Evolutionary conservation across 148 eudicot species (phyloP).

Genomic region (Spergularia bocconei): DNA sequence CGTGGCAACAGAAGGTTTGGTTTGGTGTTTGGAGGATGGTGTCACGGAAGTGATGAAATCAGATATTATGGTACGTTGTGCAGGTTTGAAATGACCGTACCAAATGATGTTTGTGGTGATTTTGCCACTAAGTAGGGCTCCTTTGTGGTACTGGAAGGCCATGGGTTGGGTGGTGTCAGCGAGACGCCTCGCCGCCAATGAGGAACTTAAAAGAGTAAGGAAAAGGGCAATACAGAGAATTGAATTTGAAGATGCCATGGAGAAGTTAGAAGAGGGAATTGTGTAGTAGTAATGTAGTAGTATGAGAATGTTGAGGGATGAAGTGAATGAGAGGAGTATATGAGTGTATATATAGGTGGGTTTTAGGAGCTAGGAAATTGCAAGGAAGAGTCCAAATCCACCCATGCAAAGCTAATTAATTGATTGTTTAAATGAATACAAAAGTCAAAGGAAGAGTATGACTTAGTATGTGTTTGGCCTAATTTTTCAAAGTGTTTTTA

Average conservation of each 20-base stretch:
- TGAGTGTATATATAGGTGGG: neutral
- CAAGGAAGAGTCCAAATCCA: too few species aligned
- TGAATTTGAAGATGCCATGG: constrained; percentile 7
- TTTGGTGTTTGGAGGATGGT: neutral
- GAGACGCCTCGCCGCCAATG: constrained; percentile 15
- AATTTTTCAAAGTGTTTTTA: too few species aligned
- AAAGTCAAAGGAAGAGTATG: too few species aligned
- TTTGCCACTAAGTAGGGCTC: constrained; percentile 38
- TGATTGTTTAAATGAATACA: too few species aligned
- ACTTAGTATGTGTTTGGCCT: too few species aligned
- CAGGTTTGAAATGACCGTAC: constrained; percentile 39
- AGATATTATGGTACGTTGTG: constrained; percentile 36
- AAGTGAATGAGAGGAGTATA: neutral
- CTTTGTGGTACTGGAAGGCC: constrained; percentile 37
- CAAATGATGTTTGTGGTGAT: constrained; percentile 39
- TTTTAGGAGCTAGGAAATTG: too few species aligned
- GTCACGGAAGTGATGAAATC: constrained; percentile 40
- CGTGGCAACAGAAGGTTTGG: constrained; percentile 29
- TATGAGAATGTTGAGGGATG: neutral
- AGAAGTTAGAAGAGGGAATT: too few species aligned
- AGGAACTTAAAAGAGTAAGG: neutral
- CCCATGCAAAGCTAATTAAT: too few species aligned
- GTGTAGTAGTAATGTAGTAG: neutral
- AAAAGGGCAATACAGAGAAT: constrained; percentile 6
- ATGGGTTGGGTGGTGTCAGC: constrained; percentile 13